These are phyloP conservation scores for Tylopilus sp. DNA, from an alignment of 768 basidiomycete genomes.

Conservation along the genomic window DNA sequence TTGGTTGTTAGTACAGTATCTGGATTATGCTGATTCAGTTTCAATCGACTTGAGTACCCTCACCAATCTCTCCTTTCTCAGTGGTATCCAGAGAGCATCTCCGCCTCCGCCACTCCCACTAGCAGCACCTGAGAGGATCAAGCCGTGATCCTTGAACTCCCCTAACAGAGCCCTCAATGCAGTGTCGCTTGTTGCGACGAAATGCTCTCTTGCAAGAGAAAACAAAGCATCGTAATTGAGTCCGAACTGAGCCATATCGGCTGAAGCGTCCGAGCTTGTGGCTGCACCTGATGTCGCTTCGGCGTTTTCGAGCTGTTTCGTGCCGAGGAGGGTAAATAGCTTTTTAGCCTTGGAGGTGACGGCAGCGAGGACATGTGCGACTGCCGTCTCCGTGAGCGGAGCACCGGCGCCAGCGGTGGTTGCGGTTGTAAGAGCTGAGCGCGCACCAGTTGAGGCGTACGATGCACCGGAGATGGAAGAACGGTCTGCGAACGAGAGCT, in stretches of 20 bases:
- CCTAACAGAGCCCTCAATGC: conserved; percentile 77
- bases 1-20: background rate
- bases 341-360: conserved; percentile 87
- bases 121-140: conserved; percentile 56
- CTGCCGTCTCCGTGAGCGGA: conserved; percentile 70
- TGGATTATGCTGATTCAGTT: conserved; percentile 15
- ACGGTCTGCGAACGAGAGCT: conserved; percentile 66
- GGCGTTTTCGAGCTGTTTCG: conserved; percentile 62
- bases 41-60: conserved; percentile 39
- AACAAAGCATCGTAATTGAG: conserved; percentile 68
- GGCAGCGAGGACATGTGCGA: conserved; percentile 77
- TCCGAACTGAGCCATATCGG: conserved; percentile 46
- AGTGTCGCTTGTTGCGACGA: conserved; percentile 87
- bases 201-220: conserved; percentile 70
- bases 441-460: conserved; percentile 31
- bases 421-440: conserved; percentile 24
- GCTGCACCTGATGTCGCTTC: conserved; percentile 17
- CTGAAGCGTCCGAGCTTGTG: conserved; percentile 2
- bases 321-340: conserved; percentile 70
- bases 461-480: conserved; percentile 55
- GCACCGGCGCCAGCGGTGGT: conserved; percentile 31
- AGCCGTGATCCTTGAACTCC: conserved; percentile 88
- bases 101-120: conserved; percentile 43
- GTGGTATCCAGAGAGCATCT: conserved; percentile 80
- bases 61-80: conserved; percentile 71